phyloP scores from a whole-genome alignment of 2,329 filamentous ascomycete species.

The Trichoderma harzianum region DNA sequence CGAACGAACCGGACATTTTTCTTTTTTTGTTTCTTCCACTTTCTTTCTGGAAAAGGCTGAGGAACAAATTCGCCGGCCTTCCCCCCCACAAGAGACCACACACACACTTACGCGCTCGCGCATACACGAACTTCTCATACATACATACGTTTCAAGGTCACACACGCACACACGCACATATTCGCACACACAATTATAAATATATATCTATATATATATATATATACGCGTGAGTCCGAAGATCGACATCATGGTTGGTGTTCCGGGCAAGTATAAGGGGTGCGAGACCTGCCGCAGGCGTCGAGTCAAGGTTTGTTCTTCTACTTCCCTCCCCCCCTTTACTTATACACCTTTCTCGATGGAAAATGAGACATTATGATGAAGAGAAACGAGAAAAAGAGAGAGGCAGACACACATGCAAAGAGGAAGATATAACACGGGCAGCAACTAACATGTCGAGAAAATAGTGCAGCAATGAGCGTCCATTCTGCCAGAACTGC shows the following conservation, averaged over 20 bases:
- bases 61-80: background rate
- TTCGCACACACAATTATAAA: background rate
- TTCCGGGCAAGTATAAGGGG: conserved; percentile 61
- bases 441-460: background rate
- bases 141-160: background rate
- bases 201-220: background rate
- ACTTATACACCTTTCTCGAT: background rate
- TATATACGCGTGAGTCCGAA: background rate
- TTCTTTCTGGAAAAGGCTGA: background rate
- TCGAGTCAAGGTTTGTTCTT: conserved; percentile 50
- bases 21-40: background rate
- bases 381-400: background rate
- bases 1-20: background rate
- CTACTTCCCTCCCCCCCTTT: too few species aligned
- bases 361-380: background rate
- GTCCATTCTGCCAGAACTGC: conserved; percentile 60
- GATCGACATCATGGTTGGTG: conserved; percentile 53
- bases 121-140: background rate
- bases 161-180: background rate
- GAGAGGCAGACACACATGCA: background rate
- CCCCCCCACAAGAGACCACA: background rate
- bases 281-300: conserved; percentile 59
- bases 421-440: background rate
- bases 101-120: background rate
- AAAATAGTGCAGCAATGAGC: conserved; percentile 57